Conservation (phyloP, 1,284 basidiomycete genomes). For the Cryptococcus maquisensis region DNA sequence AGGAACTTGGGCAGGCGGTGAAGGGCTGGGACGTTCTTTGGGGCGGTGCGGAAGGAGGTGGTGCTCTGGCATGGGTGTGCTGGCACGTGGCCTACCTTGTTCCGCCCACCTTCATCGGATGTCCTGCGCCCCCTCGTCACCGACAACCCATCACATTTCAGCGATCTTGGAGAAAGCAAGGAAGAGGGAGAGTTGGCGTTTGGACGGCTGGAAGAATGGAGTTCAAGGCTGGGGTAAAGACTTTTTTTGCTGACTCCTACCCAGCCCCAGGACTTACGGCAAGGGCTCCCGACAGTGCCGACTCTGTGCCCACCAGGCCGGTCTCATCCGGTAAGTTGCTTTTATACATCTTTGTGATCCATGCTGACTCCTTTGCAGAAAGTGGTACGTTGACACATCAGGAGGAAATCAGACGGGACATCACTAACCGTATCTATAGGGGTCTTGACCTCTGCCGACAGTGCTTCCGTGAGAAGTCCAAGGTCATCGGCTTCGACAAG, state of each 20-base stretch:
- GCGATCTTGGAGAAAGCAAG: background rate
- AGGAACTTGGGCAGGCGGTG: background rate
- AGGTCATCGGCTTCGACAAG: conserved; percentile 88
- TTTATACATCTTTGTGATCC: background rate
- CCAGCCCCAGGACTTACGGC: conserved; percentile 81
- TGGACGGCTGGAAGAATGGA: background rate
- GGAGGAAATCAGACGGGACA: background rate
- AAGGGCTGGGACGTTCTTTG: background rate
- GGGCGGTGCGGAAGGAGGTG: background rate
- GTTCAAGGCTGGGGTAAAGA: background rate
- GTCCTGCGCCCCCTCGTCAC: too few species aligned
- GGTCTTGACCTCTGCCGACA: conserved; percentile 95
- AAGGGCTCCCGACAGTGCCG: conserved; percentile 95
- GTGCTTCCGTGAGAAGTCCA: conserved; percentile 93
- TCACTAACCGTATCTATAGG: conserved; percentile 21
- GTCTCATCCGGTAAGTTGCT: conserved; percentile 68
- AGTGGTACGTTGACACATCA: conserved; percentile 32
- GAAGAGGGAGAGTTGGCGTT: background rate
- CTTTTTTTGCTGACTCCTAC: background rate
- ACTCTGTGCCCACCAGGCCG: conserved; percentile 91
- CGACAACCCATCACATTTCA: too few species aligned
- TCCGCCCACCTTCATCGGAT: background rate
- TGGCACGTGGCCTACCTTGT: background rate
- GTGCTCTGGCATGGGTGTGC: background rate
- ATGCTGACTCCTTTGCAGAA: conserved; percentile 26